Percentiles rank a stretch among this genome's conserved stretches.
phyloP scores from a whole-genome alignment of 192 early-diverging fungal species.

The Backusella sp. region DNA sequence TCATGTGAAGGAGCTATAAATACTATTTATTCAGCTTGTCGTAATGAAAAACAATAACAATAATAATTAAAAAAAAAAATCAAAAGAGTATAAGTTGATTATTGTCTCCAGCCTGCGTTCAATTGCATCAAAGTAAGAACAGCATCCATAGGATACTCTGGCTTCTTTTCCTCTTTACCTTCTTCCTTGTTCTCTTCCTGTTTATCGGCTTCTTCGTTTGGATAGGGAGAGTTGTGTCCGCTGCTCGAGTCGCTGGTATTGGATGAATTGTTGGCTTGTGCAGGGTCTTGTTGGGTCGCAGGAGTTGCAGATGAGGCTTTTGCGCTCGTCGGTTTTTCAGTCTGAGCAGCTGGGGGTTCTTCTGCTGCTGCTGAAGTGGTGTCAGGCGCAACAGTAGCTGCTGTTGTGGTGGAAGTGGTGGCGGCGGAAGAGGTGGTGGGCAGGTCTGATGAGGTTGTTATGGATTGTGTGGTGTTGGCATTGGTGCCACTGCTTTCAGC shows the following conservation, averaged over 20 bases:
- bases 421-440: not conserved
- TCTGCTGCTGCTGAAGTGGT: not conserved
- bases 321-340: not conserved
- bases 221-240: slow-evolving; percentile 26
- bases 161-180: slow-evolving; percentile 22
- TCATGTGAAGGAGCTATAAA: too few relatives aligned
- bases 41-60: not conserved
- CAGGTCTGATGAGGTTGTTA: not conserved
- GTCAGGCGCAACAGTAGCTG: not conserved
- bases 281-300: not conserved
- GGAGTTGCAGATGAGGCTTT: not conserved
- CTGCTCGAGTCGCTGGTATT: not conserved
- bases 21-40: too few relatives aligned
- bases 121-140: slow-evolving; percentile 48
- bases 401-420: not conserved
- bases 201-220: slow-evolving; percentile 16
- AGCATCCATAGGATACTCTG: slow-evolving; percentile 49
- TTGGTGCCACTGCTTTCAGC: not conserved
- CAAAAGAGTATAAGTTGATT: not conserved
- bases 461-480: not conserved
- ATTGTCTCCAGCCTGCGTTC: slow-evolving; percentile 44
- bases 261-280: slow-evolving; percentile 3
- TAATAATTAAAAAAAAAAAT: not conserved
- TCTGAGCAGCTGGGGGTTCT: not conserved
- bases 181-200: slow-evolving; percentile 1